phyloP scores from a whole-genome alignment of 2,329 filamentous ascomycete species.

The Cladophialophora chaetospira region DNA sequence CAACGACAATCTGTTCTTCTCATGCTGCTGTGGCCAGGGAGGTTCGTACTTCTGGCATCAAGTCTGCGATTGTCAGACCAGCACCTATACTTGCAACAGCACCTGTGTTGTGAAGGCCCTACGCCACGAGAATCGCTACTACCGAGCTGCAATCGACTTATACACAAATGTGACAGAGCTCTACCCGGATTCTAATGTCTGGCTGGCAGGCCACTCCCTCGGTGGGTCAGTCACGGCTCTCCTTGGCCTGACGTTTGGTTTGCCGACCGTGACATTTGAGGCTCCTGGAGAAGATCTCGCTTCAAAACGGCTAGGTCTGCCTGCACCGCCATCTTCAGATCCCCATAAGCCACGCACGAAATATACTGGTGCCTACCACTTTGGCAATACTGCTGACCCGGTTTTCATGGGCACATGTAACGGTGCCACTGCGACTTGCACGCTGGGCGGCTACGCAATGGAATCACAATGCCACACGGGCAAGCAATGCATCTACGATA shows the following conservation, averaged over 20 bases:
- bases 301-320: conserved; percentile 79
- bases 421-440: conserved; percentile 83
- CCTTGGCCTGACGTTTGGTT: conserved; percentile 84
- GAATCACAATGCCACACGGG: conserved; percentile 92
- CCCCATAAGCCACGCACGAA: conserved; percentile 66
- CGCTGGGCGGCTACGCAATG: conserved; percentile 88
- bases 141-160: conserved; percentile 81
- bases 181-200: conserved; percentile 81
- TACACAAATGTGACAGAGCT: conserved; percentile 89
- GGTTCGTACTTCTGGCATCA: conserved; percentile 87
- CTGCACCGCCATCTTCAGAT: conserved; percentile 76
- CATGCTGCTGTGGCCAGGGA: conserved; percentile 94
- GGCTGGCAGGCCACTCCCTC: conserved; percentile 89
- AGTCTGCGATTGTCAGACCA: conserved; percentile 88
- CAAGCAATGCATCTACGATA: conserved; percentile 85
- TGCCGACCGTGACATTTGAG: conserved; percentile 90
- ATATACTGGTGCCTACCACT: conserved; percentile 80
- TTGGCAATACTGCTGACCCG: conserved; percentile 93
- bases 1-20: conserved; percentile 97
- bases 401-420: conserved; percentile 94
- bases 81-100: conserved; percentile 86
- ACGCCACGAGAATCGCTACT: conserved; percentile 83
- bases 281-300: conserved; percentile 89
- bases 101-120: conserved; percentile 80
- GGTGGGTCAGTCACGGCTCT: conserved; percentile 88